phyloP scores from a whole-genome alignment of 352 stramenopile genomes.

The Phytophthora pluvialis region DNA sequence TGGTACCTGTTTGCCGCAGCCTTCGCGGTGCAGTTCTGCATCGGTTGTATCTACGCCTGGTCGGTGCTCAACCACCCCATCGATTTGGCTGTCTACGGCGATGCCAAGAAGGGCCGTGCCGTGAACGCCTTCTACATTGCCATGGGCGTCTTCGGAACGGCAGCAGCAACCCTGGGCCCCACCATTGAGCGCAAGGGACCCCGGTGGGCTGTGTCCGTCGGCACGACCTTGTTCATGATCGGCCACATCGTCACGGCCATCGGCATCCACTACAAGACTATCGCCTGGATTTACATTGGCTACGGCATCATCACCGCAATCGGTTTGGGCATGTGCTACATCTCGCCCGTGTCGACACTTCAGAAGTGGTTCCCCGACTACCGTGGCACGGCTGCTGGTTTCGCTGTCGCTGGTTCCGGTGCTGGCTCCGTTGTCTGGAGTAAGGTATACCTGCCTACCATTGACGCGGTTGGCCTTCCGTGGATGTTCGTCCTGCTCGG shows the following conservation, averaged over 20 bases:
- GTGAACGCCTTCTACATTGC: slow-evolving; percentile 79
- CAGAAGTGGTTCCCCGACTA: slow-evolving; percentile 85
- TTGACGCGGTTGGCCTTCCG: slow-evolving; percentile 52
- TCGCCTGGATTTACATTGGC: slow-evolving; percentile 65
- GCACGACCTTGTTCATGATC: slow-evolving; percentile 52
- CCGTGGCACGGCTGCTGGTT: slow-evolving; percentile 68
- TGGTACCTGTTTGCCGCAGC: slow-evolving; percentile 33
- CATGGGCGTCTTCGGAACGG: slow-evolving; percentile 60
- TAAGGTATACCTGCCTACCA: slow-evolving; percentile 63
- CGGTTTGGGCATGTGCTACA: slow-evolving; percentile 72
- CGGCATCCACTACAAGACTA: slow-evolving; percentile 56
- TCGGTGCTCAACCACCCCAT: slow-evolving; percentile 76
- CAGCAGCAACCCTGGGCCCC: slow-evolving; percentile 55
- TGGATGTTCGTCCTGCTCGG: slow-evolving; percentile 61
- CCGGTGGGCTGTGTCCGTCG: slow-evolving; percentile 47
- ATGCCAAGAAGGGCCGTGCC: slow-evolving; percentile 51
- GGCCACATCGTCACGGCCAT: slow-evolving; percentile 65
- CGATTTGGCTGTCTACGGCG: slow-evolving; percentile 55
- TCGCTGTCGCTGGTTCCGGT: slow-evolving; percentile 67
- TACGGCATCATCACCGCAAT: slow-evolving; percentile 71
- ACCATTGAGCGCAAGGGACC: slow-evolving; percentile 71
- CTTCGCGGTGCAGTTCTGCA: slow-evolving; percentile 72
- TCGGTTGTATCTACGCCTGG: slow-evolving; percentile 77
- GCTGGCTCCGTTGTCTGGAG: slow-evolving; percentile 67
- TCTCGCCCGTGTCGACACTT: slow-evolving; percentile 58